Evolutionary conservation across 352 stramenopile genomes (phyloP).

Genomic region (Globisporangium spiculum): DNA sequence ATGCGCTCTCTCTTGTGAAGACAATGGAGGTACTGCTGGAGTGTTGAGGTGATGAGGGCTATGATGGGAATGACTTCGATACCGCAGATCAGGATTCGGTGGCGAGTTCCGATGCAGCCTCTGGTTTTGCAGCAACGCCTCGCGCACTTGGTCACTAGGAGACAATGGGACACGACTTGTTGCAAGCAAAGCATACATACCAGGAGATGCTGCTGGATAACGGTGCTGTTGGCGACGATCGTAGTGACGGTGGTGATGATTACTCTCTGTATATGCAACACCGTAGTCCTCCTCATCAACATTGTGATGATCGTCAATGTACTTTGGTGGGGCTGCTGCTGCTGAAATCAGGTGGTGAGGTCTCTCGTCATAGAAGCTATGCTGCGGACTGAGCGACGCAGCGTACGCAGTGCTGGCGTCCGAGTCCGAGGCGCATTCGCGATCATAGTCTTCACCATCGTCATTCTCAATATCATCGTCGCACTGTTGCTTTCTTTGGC

Average conservation of each 20-base stretch:
- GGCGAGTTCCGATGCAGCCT: constrained; percentile 1
- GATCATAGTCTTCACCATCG: constrained; percentile 18
- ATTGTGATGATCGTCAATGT: not conserved
- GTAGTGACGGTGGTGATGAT: not conserved
- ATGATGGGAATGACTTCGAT: not conserved
- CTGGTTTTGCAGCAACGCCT: constrained; percentile 42
- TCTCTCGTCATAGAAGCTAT: constrained; percentile 4
- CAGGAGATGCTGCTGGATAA: not conserved
- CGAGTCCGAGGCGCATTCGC: constrained; percentile 14
- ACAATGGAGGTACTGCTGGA: constrained; percentile 2
- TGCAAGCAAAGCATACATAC: not conserved
- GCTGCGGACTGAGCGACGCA: constrained; percentile 3
- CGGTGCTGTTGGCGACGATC: constrained; percentile 1
- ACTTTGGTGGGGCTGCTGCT: constrained; percentile 4
- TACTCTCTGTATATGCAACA: not conserved
- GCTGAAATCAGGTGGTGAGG: not conserved
- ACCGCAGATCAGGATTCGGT: not conserved
- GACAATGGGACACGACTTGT: constrained; percentile 35
- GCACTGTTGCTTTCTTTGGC: constrained; percentile 19
- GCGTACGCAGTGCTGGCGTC: constrained; percentile 11
- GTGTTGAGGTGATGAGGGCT: constrained; percentile 12
- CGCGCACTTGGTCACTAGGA: constrained; percentile 52
- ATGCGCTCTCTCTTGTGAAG: constrained; percentile 6
- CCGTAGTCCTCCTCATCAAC: not conserved
- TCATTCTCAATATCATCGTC: constrained; percentile 21